A percentile compares a stretch with the other conserved stretches of the same genome.
phyloP scores from a whole-genome alignment of 2,329 filamentous ascomycete species.

The Pseudogymnoascus sp. region DNA sequence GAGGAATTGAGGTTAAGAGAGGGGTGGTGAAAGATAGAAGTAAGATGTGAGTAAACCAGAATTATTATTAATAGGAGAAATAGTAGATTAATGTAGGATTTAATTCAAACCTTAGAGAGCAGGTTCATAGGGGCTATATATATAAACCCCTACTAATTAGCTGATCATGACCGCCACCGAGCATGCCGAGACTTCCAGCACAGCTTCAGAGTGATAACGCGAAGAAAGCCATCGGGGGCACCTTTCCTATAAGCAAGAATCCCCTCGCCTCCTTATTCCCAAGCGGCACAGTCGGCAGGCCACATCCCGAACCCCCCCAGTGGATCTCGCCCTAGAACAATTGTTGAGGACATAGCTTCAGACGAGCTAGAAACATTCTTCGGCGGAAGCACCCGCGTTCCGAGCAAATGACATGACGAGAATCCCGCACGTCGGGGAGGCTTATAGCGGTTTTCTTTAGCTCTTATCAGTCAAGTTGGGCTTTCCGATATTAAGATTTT shows the following conservation, averaged over 20 bases:
- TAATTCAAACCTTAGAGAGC: not conserved
- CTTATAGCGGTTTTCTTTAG: not conserved
- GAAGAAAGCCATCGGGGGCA: not conserved
- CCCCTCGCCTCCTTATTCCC: not conserved
- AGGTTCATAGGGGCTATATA: not conserved
- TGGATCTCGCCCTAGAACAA: not conserved
- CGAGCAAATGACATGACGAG: not conserved
- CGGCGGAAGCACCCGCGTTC: not conserved
- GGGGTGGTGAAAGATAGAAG: not conserved
- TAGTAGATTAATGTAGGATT: not conserved
- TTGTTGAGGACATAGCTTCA: not conserved
- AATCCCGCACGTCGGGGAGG: not conserved
- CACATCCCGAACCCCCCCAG: not conserved
- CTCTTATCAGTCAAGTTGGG: not conserved
- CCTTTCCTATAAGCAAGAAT: constrained; percentile 3
- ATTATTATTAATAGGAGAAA: not conserved
- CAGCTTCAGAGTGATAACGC: not conserved
- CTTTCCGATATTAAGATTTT: not conserved
- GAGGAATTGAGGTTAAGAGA: not conserved
- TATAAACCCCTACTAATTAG: not conserved
- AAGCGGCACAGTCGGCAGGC: not conserved
- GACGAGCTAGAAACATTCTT: not conserved
- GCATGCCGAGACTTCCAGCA: not conserved
- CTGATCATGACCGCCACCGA: not conserved
- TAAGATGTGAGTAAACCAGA: not conserved